phyloP scores from a whole-genome alignment of 345 rosid species.

The Ceriops tagal region DNA sequence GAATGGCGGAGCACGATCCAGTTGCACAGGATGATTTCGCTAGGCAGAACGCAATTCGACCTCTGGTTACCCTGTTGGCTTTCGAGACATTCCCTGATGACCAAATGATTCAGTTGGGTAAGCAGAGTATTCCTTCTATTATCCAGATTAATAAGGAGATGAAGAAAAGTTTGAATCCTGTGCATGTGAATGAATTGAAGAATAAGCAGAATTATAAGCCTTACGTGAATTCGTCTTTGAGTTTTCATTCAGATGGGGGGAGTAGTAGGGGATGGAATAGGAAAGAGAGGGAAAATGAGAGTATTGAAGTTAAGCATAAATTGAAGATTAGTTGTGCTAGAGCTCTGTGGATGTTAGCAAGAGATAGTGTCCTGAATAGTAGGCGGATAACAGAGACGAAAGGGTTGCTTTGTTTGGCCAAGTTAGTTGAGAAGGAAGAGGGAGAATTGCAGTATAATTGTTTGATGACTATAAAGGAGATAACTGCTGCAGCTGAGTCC shows the following conservation, averaged over 20 bases:
- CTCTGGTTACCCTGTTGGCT: conserved; percentile 67
- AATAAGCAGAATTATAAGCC: conserved; percentile 31
- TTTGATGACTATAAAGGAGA: conserved; percentile 81
- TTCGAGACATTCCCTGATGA: conserved; percentile 63
- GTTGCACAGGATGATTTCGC: conserved; percentile 87
- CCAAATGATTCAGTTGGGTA: conserved; percentile 34
- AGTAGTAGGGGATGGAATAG: conserved; percentile 36
- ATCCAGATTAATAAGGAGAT: conserved; percentile 69
- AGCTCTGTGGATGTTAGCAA: conserved; percentile 88
- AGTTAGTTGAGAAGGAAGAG: conserved; percentile 62
- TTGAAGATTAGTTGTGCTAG: conserved; percentile 61
- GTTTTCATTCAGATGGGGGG: conserved; percentile 34
- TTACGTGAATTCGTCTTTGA: conserved; percentile 38
- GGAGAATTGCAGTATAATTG: conserved; percentile 74
- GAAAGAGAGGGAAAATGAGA: conserved; percentile 74
- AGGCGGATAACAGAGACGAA: conserved; percentile 80
- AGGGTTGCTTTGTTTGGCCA: conserved; percentile 87
- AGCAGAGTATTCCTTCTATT: conserved; percentile 68
- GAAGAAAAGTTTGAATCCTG: conserved; percentile 25
- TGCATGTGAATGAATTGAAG: conserved; percentile 14
- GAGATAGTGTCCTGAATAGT: conserved; percentile 64
- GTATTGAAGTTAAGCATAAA: conserved; percentile 51
- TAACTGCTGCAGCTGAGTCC: conserved; percentile 71
- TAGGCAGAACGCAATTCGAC: conserved; percentile 70
- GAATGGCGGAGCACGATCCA: conserved; percentile 66